These are phyloP conservation scores for Metschnikowia kunwiensis DNA, from an alignment of 805 yeast genomes.

Conservation along the genomic window DNA sequence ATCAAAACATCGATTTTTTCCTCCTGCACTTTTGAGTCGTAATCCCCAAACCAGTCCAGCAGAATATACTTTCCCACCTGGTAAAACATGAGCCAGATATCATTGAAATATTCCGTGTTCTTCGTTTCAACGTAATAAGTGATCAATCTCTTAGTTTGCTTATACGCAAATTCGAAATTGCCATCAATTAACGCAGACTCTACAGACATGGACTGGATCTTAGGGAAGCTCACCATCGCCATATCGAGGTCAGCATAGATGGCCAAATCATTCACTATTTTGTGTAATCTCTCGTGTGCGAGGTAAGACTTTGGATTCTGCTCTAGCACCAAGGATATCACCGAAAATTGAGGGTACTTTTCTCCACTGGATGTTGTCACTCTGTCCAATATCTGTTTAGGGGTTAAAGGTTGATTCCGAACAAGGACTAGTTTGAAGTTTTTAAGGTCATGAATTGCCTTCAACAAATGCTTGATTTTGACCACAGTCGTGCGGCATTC, in stretches of 20 bases:
- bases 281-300: conserved; percentile 40
- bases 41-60: conserved; percentile 22
- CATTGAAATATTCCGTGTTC: conserved; percentile 20
- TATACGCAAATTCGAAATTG: conserved; percentile 59
- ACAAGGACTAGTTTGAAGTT: conserved; percentile 30
- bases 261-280: conserved; percentile 40
- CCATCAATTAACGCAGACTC: conserved; percentile 62
- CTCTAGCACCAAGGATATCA: conserved; percentile 48
- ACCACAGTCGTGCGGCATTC: conserved; percentile 13
- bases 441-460: conserved; percentile 34
- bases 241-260: conserved; percentile 33
- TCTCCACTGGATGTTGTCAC: conserved; percentile 12
- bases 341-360: conserved; percentile 14
- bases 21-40: conserved; percentile 15
- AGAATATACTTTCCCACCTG: conserved; percentile 60
- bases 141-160: conserved; percentile 38
- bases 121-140: conserved; percentile 20
- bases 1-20: conserved; percentile 26
- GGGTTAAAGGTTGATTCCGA: conserved; percentile 16
- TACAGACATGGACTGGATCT: conserved; percentile 50
- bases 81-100: conserved; percentile 68
- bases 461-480: conserved; percentile 33
- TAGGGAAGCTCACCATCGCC: conserved; percentile 25
- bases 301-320: conserved; percentile 51
- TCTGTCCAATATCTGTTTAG: conserved; percentile 15